These are phyloP conservation scores for Xylaria longipes DNA, from an alignment of 495 filamentous ascomycete species.

Conservation along the genomic window DNA sequence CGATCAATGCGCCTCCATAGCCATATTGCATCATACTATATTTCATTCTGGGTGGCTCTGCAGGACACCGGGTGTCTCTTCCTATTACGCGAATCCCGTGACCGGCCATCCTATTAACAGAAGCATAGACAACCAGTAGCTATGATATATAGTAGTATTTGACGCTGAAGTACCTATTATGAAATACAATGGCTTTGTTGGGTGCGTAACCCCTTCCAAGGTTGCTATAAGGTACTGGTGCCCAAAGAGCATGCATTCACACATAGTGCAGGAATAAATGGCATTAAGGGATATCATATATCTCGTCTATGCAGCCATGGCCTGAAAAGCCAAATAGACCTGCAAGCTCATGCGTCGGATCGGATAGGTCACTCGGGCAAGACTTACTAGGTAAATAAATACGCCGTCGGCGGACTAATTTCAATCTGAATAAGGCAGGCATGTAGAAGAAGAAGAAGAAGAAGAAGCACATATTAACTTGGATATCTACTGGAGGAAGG, in stretches of 20 bases:
- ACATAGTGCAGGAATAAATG: not conserved
- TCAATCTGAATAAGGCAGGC: not conserved
- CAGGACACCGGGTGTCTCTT: not conserved
- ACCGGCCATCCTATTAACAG: not conserved
- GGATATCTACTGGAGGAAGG: not conserved
- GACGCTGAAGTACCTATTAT: not conserved
- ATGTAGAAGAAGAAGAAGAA: not conserved
- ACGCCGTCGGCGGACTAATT: not conserved
- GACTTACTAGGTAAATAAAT: not conserved
- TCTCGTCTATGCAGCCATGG: not conserved
- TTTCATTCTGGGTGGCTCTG: not conserved
- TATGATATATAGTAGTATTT: not conserved
- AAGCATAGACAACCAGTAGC: not conserved
- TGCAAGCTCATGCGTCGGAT: not conserved
- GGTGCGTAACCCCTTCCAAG: not conserved
- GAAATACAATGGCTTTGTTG: not conserved
- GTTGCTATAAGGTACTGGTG: not conserved
- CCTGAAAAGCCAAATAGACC: not conserved
- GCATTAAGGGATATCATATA: not conserved
- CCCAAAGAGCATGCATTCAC: not conserved
- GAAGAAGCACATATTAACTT: not conserved
- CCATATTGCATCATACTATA: conserved; percentile 5
- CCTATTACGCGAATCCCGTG: not conserved
- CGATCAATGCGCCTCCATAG: not conserved
- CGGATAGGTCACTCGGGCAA: not conserved